Percentiles rank a stretch among this genome's conserved stretches.
Conservation (phyloP, 139 green algal genomes). For the Closterium sp. region DNA sequence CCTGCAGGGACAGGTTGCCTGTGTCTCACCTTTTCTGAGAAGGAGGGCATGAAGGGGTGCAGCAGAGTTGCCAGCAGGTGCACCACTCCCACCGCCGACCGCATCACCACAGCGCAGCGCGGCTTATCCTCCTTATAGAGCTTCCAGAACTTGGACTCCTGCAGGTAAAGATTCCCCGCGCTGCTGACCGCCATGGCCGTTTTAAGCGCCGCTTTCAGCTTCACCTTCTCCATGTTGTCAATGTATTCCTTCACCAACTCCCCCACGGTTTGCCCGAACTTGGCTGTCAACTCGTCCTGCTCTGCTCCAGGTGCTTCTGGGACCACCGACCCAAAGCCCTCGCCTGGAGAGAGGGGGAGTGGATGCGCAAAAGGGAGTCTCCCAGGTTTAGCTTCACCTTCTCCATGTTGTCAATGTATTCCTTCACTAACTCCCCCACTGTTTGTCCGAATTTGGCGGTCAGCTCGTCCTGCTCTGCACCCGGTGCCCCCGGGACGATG, state of each 20-base stretch:
- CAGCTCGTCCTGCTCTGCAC: no score
- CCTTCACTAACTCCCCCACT: conserved; percentile 4
- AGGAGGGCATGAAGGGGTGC: conserved; percentile 87
- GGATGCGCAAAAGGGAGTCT: not conserved
- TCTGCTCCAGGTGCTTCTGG: not conserved
- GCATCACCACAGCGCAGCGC: conserved; percentile 50
- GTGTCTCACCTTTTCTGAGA: conserved; percentile 65
- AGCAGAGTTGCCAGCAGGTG: conserved; percentile 79
- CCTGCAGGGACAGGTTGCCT: no score
- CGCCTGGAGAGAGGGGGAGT: conserved; percentile 5
- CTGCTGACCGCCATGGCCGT: conserved; percentile 67
- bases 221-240: conserved; percentile 54
- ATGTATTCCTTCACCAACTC: conserved; percentile 44
- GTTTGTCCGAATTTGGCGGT: no score
- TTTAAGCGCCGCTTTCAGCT: conserved; percentile 49
- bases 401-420: conserved; percentile 55
- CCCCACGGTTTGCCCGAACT: conserved; percentile 29
- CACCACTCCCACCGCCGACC: conserved; percentile 74
- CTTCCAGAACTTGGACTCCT: conserved; percentile 69
- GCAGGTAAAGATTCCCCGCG: conserved; percentile 84
- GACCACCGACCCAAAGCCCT: not conserved
- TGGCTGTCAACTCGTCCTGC: conserved; percentile 32
- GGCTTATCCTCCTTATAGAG: conserved; percentile 59
- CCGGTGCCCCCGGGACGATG: no score
- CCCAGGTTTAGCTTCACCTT: conserved; percentile 13